Conservation (phyloP, 257 asterid species). For the Striga asiatica region DNA sequence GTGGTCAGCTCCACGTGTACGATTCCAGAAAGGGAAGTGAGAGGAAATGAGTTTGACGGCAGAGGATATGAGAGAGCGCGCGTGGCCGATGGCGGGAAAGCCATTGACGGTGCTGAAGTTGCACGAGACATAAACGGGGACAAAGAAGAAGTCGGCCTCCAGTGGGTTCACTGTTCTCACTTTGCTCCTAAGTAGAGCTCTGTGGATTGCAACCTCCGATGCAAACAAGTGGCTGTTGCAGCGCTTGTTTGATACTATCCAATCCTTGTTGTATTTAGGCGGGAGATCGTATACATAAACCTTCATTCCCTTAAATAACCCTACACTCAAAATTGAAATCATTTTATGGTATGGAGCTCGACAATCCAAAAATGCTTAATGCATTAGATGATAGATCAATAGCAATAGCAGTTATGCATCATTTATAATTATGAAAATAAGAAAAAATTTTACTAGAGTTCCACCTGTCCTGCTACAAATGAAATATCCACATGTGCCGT, state of each 20-base stretch:
- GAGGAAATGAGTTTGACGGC: slow-evolving; percentile 43
- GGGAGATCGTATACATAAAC: slow-evolving; percentile 73
- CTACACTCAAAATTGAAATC: background rate
- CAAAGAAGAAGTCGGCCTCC: slow-evolving; percentile 90
- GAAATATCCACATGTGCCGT: too few species aligned
- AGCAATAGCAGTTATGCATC: too few species aligned
- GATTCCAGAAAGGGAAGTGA: slow-evolving; percentile 74
- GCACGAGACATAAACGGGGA: slow-evolving; percentile 89
- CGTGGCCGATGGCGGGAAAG: slow-evolving; percentile 89
- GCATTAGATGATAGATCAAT: too few species aligned
- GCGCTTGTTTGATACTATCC: slow-evolving; percentile 54
- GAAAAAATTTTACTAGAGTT: too few species aligned
- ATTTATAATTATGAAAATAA: too few species aligned
- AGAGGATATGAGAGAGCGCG: slow-evolving; percentile 46
- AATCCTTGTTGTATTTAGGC: slow-evolving; percentile 45
- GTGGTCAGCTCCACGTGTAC: slow-evolving; percentile 77
- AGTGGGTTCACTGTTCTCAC: slow-evolving; percentile 48
- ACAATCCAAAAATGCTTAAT: too few species aligned
- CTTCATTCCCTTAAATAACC: slow-evolving; percentile 38
- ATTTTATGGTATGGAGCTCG: background rate
- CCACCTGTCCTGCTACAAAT: too few species aligned
- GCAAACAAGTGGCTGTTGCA: slow-evolving; percentile 78
- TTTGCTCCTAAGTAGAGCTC: slow-evolving; percentile 43
- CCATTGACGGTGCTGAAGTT: slow-evolving; percentile 85
- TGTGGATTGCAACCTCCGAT: slow-evolving; percentile 81